phyloP scores from a whole-genome alignment of 805 yeast genomes.

The Yamadazyma paraphyllophila region DNA sequence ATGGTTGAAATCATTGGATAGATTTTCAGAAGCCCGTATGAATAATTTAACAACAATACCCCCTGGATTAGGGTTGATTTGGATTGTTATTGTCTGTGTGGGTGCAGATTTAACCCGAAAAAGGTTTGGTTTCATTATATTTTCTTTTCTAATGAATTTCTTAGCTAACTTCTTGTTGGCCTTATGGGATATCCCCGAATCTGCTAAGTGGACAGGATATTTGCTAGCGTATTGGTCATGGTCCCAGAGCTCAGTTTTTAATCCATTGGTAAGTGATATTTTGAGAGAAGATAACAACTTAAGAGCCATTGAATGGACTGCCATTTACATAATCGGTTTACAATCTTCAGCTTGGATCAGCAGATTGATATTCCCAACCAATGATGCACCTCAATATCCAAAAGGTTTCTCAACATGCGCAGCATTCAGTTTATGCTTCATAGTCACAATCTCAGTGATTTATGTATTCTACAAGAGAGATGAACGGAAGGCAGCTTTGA shows the following conservation, averaged over 20 bases:
- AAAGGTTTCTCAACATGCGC: conserved; percentile 50
- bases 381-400: conserved; percentile 48
- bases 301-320: conserved; percentile 21
- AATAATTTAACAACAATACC: conserved; percentile 55
- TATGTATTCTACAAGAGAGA: conserved; percentile 48
- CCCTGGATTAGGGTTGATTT: conserved; percentile 58
- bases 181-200: conserved; percentile 19
- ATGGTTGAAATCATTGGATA: conserved; percentile 28
- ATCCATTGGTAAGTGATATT: conserved; percentile 20
- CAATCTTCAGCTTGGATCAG: conserved; percentile 34
- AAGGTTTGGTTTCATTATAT: conserved; percentile 19
- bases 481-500: conserved; percentile 44
- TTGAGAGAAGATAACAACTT: conserved; percentile 19
- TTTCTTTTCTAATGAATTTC: conserved; percentile 20
- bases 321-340: conserved; percentile 18
- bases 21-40: conserved; percentile 42
- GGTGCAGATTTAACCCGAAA: conserved; percentile 49
- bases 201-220: conserved; percentile 22
- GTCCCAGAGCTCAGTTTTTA: conserved; percentile 21
- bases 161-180: conserved; percentile 19
- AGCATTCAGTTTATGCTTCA: conserved; percentile 31
- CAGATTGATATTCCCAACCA: conserved; percentile 45
- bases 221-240: conserved; percentile 19
- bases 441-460: conserved; percentile 21
- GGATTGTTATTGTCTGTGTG: conserved; percentile 42